Base-by-base conservation (phyloP, 306 rosid genomes). In the Fagus sylvatica region DNA sequence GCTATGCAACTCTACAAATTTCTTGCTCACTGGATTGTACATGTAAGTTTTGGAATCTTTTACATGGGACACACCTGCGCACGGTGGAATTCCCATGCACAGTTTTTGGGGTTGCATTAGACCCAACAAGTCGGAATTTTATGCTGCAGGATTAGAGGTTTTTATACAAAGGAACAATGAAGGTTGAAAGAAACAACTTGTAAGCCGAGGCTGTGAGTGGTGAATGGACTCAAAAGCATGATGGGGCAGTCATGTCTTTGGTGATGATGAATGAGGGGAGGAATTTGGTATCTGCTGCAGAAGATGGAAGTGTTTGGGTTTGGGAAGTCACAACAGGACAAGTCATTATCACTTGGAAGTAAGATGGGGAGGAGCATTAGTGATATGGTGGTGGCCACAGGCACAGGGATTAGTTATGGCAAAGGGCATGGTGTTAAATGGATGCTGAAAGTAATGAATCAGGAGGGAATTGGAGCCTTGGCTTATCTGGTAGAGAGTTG, bases 131-230 rank as follows among this genome's bases (percentile, higher is more conserved):
- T 82, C 82, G 1, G 55, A 79, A 11, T 84, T 90, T 59, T 90
- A 84, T 48, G 95, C 85, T 5, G 93, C 84, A 49, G 98, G 97
- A 13, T 82, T 84, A 4, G 90, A 93, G 98, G 98, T 19, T 87
- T 83, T 12, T 91, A 53, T 81, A 93, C 70, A 86, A 76, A 16
- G 88, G 84, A 5, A 6, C 80, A 48, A 33, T 74, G 61, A 78
- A 61, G 17, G 41, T 53, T 40, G 76, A 68, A 17, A 81, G 39
- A 79, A 36, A 69, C 65, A 73, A 57, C 8, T 9, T 48, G 28
- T 17, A 0, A 39, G 41, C 49, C 56, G 61, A 70, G 78, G 15
- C 4, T 61, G 4, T 37, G 83, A 40, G 36, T 81, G 64, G 72
- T 71, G 1, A 43, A 34, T 88, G 83, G 91, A 19, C 74, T 22